Base-by-base conservation (phyloP, 352 stramenopile species). In the Globisporangium iwayamae region DNA sequence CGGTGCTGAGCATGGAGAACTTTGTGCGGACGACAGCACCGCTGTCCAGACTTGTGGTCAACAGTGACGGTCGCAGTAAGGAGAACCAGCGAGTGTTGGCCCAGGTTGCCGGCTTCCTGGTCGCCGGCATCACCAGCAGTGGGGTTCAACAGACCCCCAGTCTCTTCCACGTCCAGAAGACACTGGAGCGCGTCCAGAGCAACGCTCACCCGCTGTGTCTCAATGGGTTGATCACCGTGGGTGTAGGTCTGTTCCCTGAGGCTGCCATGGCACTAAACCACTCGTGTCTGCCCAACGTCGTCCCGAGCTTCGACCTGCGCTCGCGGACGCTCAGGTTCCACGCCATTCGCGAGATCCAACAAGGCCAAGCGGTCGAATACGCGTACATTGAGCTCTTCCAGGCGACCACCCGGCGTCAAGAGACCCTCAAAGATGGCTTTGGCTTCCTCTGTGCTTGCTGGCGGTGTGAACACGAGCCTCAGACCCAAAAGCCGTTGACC, bases 181-280 rank as follows among this genome's bases (percentile, higher is more conserved):
- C 70, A 11, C 57, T 90, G 3, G 52, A 72, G 30, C 69, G 72
- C n/a, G 69, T 89, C 50, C 74, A 77, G 51, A 75, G 62, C 66
- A 91, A 89, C 55, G 78, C 78, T 6, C 79, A 91, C 63, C 76
- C 82, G 38, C 56, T 91, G 13, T 69, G 67, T 47, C 18, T 85
- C 14, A 70, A 87, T 54, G 76, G 78, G 13, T 53, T 71, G 36
- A 60, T 62, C 5, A 74, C 72, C 57, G 73, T 77, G 9, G 80
- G 78, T 25, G 52, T 83, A 6, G 82, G 82, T 0, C n/a, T 91
- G 13, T 89, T 91, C 59, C 82, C 80, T 0, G 78, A 89, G 34
- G 83, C 80, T 25, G 78, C 83, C 9, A 90, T 90, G 80, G 67
- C 74, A 14, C 60, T 91, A 50, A 89, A 91, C 62, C 80, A 91